phyloP scores from a whole-genome alignment of 805 yeast genomes.

The Pichia manshurica region DNA sequence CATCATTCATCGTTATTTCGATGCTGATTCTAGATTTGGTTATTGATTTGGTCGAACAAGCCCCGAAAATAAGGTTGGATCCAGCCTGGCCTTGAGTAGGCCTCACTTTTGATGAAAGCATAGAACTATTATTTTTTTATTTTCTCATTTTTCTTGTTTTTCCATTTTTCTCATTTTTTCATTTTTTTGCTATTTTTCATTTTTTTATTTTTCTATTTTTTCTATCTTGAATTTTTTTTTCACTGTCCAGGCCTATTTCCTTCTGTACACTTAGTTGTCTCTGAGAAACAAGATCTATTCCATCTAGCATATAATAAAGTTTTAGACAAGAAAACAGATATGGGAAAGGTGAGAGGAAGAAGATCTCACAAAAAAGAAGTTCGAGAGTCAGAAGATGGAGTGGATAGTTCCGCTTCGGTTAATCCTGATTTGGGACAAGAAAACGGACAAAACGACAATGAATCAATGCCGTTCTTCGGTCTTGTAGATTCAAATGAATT shows the following conservation, averaged over 20 bases:
- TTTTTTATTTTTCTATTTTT: not conserved
- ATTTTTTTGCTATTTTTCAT: not conserved
- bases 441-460: slow-evolving; percentile 7
- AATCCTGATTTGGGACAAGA: not conserved
- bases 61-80: too few relatives aligned
- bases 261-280: too few relatives aligned
- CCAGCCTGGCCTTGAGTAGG: too few relatives aligned
- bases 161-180: too few relatives aligned
- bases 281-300: too few relatives aligned
- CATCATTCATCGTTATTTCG: slow-evolving; percentile 2
- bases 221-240: not conserved
- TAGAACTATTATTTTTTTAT: too few relatives aligned
- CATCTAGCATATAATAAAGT: too few relatives aligned
- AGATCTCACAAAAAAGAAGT: slow-evolving; percentile 19
- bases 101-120: too few relatives aligned
- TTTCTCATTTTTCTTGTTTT: too few relatives aligned
- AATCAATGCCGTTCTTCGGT: slow-evolving; percentile 63
- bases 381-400: slow-evolving; percentile 9
- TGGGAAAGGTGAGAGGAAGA: slow-evolving; percentile 34
- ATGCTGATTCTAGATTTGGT: too few relatives aligned
- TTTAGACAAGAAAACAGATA: slow-evolving; percentile 9
- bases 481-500: slow-evolving; percentile 76
- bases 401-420: not conserved
- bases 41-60: too few relatives aligned
- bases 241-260: not conserved